Percentiles rank a stretch among this genome's conserved stretches.
Evolutionary conservation across 139 green algal species (phyloP).

Genomic region (Zygnema cylindricum): DNA sequence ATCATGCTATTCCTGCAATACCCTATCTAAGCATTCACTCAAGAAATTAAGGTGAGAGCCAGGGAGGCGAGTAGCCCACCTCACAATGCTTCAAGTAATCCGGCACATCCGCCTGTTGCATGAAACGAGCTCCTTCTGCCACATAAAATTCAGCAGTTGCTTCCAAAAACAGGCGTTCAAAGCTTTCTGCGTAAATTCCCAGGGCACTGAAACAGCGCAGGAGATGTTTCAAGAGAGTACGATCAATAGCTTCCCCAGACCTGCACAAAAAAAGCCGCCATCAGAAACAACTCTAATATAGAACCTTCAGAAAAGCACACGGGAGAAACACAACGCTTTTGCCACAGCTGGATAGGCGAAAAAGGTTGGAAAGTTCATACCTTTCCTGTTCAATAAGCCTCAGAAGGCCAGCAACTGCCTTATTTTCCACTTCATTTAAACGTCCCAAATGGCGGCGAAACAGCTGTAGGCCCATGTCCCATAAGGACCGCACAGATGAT

Average conservation of each 20-base stretch:
- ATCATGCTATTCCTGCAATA: too few species aligned
- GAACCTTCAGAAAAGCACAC: too few species aligned
- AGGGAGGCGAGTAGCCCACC: conserved; percentile 58
- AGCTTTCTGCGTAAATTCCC: conserved; percentile 61
- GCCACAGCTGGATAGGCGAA: too few species aligned
- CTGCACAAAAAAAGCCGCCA: too few species aligned
- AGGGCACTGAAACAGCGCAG: conserved; percentile 74
- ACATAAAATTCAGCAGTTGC: conserved; percentile 62
- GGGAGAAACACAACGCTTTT: too few species aligned
- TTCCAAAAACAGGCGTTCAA: conserved; percentile 66
- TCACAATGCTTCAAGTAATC: conserved; percentile 92
- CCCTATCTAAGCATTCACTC: too few species aligned
- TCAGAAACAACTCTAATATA: too few species aligned
- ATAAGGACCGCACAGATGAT: conserved; percentile 77
- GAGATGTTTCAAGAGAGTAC: conserved; percentile 77
- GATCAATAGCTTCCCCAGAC: conserved; percentile 68
- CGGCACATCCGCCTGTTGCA: conserved; percentile 75
- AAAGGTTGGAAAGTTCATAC: conserved; percentile 19
- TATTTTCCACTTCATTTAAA: conserved; percentile 64
- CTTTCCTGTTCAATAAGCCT: conserved; percentile 53
- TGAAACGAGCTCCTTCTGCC: conserved; percentile 73
- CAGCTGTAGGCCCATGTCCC: conserved; percentile 90
- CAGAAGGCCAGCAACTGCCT: conserved; percentile 52
- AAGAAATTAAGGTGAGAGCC: too few species aligned
- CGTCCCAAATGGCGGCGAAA: conserved; percentile 81